Evolutionary conservation across 257 asterid genomes (phyloP), one percentile per base, ranked within the genome.

Genomic region (Plantago elongata): DNA sequence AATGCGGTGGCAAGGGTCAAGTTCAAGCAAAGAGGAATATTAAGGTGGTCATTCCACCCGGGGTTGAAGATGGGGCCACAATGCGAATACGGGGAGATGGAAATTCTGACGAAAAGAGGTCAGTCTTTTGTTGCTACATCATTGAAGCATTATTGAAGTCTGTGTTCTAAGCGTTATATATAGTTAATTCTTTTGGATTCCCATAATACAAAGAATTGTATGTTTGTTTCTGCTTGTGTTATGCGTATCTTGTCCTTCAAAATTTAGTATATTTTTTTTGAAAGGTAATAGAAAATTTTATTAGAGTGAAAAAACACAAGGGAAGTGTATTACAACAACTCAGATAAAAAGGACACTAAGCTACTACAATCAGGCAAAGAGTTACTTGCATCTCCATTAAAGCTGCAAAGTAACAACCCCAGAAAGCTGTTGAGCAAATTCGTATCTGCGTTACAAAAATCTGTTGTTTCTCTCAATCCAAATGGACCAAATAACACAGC

Each of bases 61-160:
- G 99, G 18, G 64, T 85, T 70, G 68, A 76, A 62, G 82, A 92
- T 70, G 97, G 96, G 69, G 81, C 88, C 69, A 78, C 85, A 29
- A 84, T 92, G 94, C 89, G 70, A 80, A 64, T 89, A 64, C 90
- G 63, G 65, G 95, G 99, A 74, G 97, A 89, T 76, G 97, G 99
- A 59, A 92, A 78, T 84, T 46, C 81, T 73, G 97, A 92, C 81
- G 70, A 74, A 54, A 76, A 63, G 69, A 84, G 99, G 99, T 88
- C 60, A 51, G 13, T 72, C 50, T 54, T 29, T 52, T 7, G 2
- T 54, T 27, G 62, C 54, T 51, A 46, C 44, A 27, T 46, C 45
- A 11, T 3, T 47, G 7, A 22, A 51, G 29, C 62, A 18, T 60
- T 51, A 45, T 18, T 60, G 29, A 34, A 52, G 45, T 59, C 18